Conservation (phyloP, 2,329 filamentous ascomycete species). For the Aspergillus sp. region DNA sequence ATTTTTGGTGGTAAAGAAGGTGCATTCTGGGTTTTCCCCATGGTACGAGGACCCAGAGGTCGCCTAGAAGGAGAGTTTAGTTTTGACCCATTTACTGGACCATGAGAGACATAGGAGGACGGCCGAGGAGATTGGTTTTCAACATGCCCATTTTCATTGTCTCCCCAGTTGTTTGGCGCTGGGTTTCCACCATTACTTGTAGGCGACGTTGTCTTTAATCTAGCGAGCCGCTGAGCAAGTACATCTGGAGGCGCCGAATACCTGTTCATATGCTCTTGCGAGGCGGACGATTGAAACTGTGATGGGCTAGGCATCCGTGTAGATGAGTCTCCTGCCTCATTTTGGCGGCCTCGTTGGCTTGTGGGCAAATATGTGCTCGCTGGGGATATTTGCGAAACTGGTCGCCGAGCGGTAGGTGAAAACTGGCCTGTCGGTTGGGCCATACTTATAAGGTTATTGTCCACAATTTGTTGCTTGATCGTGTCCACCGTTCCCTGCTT, state of each 20-base stretch:
- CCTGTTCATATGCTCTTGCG: slow-evolving; percentile 23
- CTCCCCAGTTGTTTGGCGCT: slow-evolving; percentile 13
- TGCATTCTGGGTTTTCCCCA: slow-evolving; percentile 35
- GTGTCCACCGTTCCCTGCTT: slow-evolving; percentile 44
- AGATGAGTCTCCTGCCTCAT: slow-evolving; percentile 19
- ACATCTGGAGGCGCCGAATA: slow-evolving; percentile 33
- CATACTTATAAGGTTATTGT: slow-evolving; percentile 35
- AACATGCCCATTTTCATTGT: slow-evolving; percentile 12
- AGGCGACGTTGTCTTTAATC: slow-evolving; percentile 30
- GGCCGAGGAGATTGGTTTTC: slow-evolving; percentile 25
- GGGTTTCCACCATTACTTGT: slow-evolving; percentile 12
- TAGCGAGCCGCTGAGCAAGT: slow-evolving; percentile 44
- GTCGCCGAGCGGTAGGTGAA: slow-evolving; percentile 9
- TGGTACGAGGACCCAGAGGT: slow-evolving; percentile 44
- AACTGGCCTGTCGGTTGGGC: slow-evolving; percentile 25
- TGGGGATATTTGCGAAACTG: slow-evolving; percentile 11
- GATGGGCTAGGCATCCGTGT: slow-evolving; percentile 43
- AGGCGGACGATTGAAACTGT: slow-evolving; percentile 31
- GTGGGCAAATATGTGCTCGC: slow-evolving; percentile 12
- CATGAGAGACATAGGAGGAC: slow-evolving; percentile 22
- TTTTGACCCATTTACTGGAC: slow-evolving; percentile 16
- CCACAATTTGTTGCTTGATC: slow-evolving; percentile 42
- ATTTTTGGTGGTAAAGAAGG: slow-evolving; percentile 46
- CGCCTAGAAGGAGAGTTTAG: slow-evolving; percentile 27
- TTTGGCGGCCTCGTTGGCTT: slow-evolving; percentile 25